A percentile compares a stretch with the other conserved stretches of the same genome.
Evolutionary conservation across 805 yeast genomes (phyloP).

Genomic region (Groenewaldozyma tartarivorans): DNA sequence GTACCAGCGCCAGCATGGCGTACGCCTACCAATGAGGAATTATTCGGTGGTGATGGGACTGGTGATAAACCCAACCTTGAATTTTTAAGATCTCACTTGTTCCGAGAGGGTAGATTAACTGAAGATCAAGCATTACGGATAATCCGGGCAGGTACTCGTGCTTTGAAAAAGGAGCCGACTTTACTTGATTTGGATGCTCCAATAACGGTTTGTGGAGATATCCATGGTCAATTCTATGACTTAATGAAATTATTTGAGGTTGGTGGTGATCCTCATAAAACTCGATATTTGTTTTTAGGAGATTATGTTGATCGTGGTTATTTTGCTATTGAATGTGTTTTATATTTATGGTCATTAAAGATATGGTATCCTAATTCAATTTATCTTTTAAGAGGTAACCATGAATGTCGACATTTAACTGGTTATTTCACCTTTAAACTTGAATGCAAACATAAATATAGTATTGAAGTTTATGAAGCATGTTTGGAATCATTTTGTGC

Average conservation of each 20-base stretch:
- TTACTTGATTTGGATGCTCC: conserved; percentile 80
- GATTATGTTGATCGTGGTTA: conserved; percentile 95
- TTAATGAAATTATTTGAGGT: conserved; percentile 84
- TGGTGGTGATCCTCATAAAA: conserved; percentile 76
- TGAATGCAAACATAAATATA: conserved; percentile 84
- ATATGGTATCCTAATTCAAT: conserved; percentile 63
- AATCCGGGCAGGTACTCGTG: conserved; percentile 50
- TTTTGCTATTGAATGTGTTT: conserved; percentile 62
- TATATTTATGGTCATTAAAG: conserved; percentile 72
- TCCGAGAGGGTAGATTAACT: conserved; percentile 69
- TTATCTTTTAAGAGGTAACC: conserved; percentile 86
- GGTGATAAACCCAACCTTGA: conserved; percentile 52
- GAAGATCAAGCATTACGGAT: conserved; percentile 64
- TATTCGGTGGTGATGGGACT: conserved; percentile 49
- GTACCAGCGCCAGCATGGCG: conserved; percentile 61
- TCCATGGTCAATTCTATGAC: conserved; percentile 94
- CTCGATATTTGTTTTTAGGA: conserved; percentile 77
- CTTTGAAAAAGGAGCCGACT: conserved; percentile 66
- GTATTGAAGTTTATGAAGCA: conserved; percentile 52
- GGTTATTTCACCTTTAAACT: conserved; percentile 87
- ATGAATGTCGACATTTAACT: conserved; percentile 88
- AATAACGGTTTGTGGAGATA: conserved; percentile 91
- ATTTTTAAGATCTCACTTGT: conserved; percentile 65
- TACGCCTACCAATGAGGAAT: conserved; percentile 57
- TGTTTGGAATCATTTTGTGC: conserved; percentile 74